phyloP scores from a whole-genome alignment of 176 grass and related monocot species.

The Canna indica region DNA sequence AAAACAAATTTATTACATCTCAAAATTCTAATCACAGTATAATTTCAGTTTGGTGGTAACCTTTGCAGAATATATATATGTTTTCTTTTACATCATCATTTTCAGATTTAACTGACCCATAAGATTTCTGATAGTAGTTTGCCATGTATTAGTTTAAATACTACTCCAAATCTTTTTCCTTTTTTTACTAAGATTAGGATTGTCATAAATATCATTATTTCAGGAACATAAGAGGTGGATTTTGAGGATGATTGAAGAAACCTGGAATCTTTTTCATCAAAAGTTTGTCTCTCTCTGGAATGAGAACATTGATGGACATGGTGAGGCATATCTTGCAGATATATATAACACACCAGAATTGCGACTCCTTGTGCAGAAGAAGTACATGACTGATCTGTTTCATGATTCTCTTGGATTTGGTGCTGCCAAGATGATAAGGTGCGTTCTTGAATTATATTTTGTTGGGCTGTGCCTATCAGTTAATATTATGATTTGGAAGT shows the following conservation, averaged over 20 bases:
- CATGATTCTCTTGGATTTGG: slow-evolving; percentile 96
- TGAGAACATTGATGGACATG: slow-evolving; percentile 66
- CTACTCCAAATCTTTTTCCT: background rate
- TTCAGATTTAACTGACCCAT: background rate
- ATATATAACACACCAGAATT: slow-evolving; percentile 71
- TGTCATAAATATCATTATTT: background rate
- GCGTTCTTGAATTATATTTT: slow-evolving; percentile 9
- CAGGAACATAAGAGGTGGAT: slow-evolving; percentile 78
- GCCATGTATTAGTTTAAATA: background rate
- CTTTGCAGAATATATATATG: background rate
- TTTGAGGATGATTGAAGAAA: slow-evolving; percentile 49
- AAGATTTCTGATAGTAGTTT: background rate
- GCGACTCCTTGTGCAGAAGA: slow-evolving; percentile 45
- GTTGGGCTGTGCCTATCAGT: background rate
- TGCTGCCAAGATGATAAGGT: slow-evolving; percentile 98
- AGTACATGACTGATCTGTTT: slow-evolving; percentile 68
- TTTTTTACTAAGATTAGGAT: background rate
- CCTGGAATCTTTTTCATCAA: slow-evolving; percentile 58
- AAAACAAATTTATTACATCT: background rate
- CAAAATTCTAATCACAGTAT: background rate
- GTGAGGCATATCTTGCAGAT: slow-evolving; percentile 54
- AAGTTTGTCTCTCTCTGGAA: slow-evolving; percentile 77
- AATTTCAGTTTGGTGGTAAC: background rate
- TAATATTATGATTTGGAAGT: slow-evolving; percentile 3
- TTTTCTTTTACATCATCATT: background rate